Conservation (phyloP, 139 green algal genomes). For the Chlamydomonas asymmetrica region DNA sequence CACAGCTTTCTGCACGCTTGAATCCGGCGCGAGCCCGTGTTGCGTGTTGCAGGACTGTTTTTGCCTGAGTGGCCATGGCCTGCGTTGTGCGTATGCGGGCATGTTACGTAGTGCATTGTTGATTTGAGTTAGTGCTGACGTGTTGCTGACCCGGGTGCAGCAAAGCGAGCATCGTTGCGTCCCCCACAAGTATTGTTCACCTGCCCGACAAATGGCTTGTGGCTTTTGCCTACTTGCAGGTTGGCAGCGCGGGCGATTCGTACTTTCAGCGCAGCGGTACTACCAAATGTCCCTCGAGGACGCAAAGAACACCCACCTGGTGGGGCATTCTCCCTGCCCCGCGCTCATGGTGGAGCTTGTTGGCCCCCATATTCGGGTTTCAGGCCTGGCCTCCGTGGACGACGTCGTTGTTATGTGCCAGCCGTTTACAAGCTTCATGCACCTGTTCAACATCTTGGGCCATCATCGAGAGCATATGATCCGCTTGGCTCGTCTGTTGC, state of each 20-base stretch:
- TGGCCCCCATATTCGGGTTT: constrained; percentile 1
- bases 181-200: too few relatives aligned
- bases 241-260: background rate
- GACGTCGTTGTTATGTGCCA: background rate
- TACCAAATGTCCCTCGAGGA: constrained; percentile 1
- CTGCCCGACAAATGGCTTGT: background rate
- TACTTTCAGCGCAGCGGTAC: constrained; percentile 10
- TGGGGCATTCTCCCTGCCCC: background rate
- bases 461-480: background rate
- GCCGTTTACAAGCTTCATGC: constrained; percentile 4
- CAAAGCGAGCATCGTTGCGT: too few relatives aligned
- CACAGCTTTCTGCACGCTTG: too few relatives aligned
- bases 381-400: background rate
- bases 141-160: too few relatives aligned
- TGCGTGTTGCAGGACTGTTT: too few relatives aligned
- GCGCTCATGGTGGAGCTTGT: constrained; percentile 9
- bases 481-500: constrained; percentile 1
- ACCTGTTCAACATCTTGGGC: constrained; percentile 8
- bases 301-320: background rate
- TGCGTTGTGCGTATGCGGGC: too few relatives aligned
- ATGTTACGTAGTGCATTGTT: too few relatives aligned
- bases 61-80: too few relatives aligned
- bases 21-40: too few relatives aligned
- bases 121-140: too few relatives aligned
- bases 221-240: background rate